Percentiles rank a stretch among this genome's conserved stretches.
These are phyloP conservation scores for Mucor circinelloides DNA, from an alignment of 371 early-diverging fungal species.

Conservation along the genomic window DNA sequence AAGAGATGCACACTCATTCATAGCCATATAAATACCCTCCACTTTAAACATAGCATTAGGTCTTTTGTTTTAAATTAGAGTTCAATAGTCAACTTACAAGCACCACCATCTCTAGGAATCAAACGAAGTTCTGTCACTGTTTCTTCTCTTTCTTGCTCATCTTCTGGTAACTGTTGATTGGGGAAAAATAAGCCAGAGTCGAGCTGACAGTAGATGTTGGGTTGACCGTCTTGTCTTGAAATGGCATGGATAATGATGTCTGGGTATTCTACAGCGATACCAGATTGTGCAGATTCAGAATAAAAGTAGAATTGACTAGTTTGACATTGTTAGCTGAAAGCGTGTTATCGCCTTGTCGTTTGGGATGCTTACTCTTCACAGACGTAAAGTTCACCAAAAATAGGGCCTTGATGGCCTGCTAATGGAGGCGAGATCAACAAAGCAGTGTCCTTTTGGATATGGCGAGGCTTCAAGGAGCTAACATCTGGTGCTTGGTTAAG, in stretches of 20 bases:
- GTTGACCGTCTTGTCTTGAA: constrained; percentile 64
- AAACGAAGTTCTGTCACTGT: constrained; percentile 65
- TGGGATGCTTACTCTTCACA: constrained; percentile 43
- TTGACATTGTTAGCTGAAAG: not conserved
- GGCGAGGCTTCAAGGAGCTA: constrained; percentile 33
- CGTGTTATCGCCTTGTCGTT: not conserved
- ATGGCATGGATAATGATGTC: constrained; percentile 83
- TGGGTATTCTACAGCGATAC: constrained; percentile 73
- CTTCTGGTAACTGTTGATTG: constrained; percentile 49
- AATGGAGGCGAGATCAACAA: constrained; percentile 46
- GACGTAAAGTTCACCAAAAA: constrained; percentile 38
- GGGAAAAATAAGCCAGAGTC: constrained; percentile 50
- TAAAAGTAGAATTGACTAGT: constrained; percentile 57
- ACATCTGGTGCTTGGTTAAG: constrained; percentile 39
- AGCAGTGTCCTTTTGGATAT: constrained; percentile 33
- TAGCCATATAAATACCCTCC: constrained; percentile 70
- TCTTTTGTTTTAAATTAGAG: not conserved
- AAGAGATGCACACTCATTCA: constrained; percentile 77
- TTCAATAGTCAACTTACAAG: constrained; percentile 51
- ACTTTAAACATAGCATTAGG: constrained; percentile 46
- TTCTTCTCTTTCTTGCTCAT: constrained; percentile 59
- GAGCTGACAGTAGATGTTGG: constrained; percentile 79
- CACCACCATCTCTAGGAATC: constrained; percentile 61
- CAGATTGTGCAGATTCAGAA: constrained; percentile 40
- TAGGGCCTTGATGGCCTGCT: constrained; percentile 28